Conservation (phyloP, 768 basidiomycete species). For the Cystobasidium tubakii region DNA sequence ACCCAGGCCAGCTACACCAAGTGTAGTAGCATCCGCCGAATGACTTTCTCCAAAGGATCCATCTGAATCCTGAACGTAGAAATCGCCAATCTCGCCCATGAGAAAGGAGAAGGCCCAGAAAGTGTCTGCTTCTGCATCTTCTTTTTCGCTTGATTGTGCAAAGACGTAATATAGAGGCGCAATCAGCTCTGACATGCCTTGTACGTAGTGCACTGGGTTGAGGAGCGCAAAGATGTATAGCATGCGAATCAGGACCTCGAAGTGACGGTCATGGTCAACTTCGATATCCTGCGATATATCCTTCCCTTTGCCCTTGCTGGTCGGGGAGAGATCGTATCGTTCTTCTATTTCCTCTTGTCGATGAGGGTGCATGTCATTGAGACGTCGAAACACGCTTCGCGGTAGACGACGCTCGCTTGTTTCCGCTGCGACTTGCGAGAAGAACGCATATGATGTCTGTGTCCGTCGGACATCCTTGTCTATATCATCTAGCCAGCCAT, state of each 20-base stretch:
- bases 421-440: slow-evolving; percentile 16
- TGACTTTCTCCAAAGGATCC: slow-evolving; percentile 2
- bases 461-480: slow-evolving; percentile 35
- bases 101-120: slow-evolving; percentile 33
- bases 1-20: slow-evolving; percentile 24
- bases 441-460: slow-evolving; percentile 33
- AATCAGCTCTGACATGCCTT: slow-evolving; percentile 35
- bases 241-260: slow-evolving; percentile 27
- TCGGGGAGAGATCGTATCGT: slow-evolving; percentile 12
- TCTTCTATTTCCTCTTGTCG: slow-evolving; percentile 31
- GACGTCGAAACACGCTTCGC: background rate
- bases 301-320: slow-evolving; percentile 1
- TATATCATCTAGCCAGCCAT: slow-evolving; percentile 34
- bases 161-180: slow-evolving; percentile 35
- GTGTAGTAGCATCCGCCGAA: background rate
- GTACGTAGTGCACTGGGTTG: slow-evolving; percentile 35
- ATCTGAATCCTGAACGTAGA: slow-evolving; percentile 34
- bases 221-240: slow-evolving; percentile 32
- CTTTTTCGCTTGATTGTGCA: slow-evolving; percentile 6
- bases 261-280: slow-evolving; percentile 17
- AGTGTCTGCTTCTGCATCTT: slow-evolving; percentile 30
- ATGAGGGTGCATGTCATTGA: slow-evolving; percentile 23
- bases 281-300: background rate
- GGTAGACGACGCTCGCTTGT: background rate
- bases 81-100: slow-evolving; percentile 33